phyloP scores from a whole-genome alignment of 192 early-diverging fungal genomes.

The Spinellus fusiger region DNA sequence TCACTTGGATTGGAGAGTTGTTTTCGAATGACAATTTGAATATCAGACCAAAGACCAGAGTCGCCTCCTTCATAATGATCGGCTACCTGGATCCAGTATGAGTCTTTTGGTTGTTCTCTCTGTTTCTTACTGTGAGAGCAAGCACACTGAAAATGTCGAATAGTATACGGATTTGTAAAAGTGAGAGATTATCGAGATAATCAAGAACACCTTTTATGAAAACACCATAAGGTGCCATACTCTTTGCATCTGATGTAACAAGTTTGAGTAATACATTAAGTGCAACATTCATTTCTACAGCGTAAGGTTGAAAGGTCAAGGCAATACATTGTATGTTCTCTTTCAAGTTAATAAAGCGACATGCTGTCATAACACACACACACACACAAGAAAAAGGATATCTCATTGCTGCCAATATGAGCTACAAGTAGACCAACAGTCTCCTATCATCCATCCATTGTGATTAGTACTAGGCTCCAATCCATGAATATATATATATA shows the following conservation, averaged over 20 bases:
- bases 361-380: neutral
- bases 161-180: conserved; percentile 58
- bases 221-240: conserved; percentile 52
- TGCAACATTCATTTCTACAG: conserved; percentile 58
- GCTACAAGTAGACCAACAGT: conserved; percentile 69
- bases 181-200: conserved; percentile 60
- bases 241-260: conserved; percentile 37
- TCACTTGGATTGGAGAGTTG: conserved; percentile 65
- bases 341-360: neutral
- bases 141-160: conserved; percentile 63
- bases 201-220: conserved; percentile 71
- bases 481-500: conserved; percentile 1
- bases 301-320: conserved; percentile 10
- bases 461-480: neutral
- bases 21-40: conserved; percentile 69
- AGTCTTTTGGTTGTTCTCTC: neutral
- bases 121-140: conserved; percentile 41
- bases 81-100: neutral
- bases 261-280: conserved; percentile 49
- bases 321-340: neutral
- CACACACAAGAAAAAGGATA: conserved; percentile 21
- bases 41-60: conserved; percentile 52
- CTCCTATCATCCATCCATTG: conserved; percentile 33
- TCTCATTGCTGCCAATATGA: conserved; percentile 68
- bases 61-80: neutral